Base-by-base conservation (phyloP, 2,329 filamentous ascomycete genomes). In the Sclerotinia trifoliorum region DNA sequence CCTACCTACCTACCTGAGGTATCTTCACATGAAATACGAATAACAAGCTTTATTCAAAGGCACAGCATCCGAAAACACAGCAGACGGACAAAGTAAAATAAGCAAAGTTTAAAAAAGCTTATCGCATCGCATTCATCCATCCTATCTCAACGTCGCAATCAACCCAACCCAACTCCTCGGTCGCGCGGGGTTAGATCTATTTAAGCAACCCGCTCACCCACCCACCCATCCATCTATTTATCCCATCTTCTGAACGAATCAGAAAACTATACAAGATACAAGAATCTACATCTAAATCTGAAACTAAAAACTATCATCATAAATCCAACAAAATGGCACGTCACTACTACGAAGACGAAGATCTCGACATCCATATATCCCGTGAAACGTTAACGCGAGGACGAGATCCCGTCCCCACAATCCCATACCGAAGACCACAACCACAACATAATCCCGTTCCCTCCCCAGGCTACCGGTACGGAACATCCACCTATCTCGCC, bases 311-410 rank as follows among this genome's bases (percentile, higher is more conserved):
- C 10, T 26, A 15, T 6, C 13, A 21, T n/a, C n/a, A 32, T 3
- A 42, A 52, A 63, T 52, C 44, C 71, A 55, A 68, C 71, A 82
- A 82, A 49, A 62, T 62, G 58, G 58, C 58, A 35, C 32, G 58
- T 11, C 44, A 51, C 74, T 80, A 82, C 66, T 80, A 82, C 67
- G 81, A 84, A 71, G 84, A 87, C 46, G 85, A 86, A 42, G 85
- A 88, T 58, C 74, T 86, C 63, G 82, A 87, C 73, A 80, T 87
- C 72, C 83, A 78, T 56, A 66, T 69, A 35, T 79, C 79, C 65
- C 79, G 75, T 68, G 58, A 62, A 49, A 62, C 35, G 1, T 35
- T 35, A 35, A 35, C 58, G 32, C 58, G 58, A 11, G 81, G 80
- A 49, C 70, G 73, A 19, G 64, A 58, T 68, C 71, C 42, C 77